Conservation (phyloP, 2,329 filamentous ascomycete species). For the Colletotrichum sp. region DNA sequence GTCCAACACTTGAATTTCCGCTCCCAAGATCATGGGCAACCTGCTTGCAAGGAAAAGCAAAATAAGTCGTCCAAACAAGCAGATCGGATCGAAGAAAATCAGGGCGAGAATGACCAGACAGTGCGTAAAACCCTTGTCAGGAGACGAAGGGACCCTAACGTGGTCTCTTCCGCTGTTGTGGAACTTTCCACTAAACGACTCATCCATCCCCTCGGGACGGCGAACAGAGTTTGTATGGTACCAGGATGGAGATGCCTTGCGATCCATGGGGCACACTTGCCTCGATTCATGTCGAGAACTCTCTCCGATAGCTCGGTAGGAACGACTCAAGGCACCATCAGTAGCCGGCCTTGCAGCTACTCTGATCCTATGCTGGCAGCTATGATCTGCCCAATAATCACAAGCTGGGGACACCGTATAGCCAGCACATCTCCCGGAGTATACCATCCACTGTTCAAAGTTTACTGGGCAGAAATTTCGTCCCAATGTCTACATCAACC, state of each 20-base stretch:
- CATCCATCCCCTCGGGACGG: not conserved
- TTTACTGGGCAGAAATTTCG: not conserved
- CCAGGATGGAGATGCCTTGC: not conserved
- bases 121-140: not conserved
- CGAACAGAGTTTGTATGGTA: not conserved
- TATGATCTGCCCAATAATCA: fast-evolving
- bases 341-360: not conserved
- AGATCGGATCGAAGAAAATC: not conserved
- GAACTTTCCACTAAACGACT: not conserved
- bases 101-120: not conserved
- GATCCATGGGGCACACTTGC: not conserved
- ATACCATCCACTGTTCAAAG: not conserved
- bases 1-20: not conserved
- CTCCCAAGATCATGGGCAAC: not conserved
- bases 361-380: not conserved
- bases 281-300: not conserved
- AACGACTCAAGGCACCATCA: not conserved
- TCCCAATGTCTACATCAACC: not conserved
- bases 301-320: not conserved
- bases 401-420: not conserved
- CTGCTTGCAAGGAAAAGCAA: not conserved
- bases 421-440: not conserved
- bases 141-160: not conserved
- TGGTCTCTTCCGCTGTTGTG: not conserved
- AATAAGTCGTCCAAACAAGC: not conserved